Conservation (phyloP, 148 eudicot genomes). For the Oxyria digyna region DNA sequence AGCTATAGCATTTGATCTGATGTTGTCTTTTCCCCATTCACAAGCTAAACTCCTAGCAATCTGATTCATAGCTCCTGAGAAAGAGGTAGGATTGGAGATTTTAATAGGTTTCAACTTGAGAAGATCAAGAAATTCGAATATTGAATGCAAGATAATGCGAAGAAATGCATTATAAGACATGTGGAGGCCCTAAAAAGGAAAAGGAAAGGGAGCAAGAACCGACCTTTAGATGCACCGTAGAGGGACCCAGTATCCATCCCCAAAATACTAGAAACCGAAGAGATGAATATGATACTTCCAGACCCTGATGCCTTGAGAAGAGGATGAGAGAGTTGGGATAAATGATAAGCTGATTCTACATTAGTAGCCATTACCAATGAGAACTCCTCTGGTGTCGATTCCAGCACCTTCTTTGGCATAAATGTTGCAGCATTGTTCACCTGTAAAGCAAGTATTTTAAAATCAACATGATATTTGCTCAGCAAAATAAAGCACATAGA, state of each 20-base stretch:
- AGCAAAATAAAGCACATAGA: no score
- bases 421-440: slow-evolving; percentile 38
- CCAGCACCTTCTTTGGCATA: slow-evolving; percentile 17
- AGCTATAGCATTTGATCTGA: slow-evolving; percentile 44
- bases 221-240: slow-evolving; percentile 40
- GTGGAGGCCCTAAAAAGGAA: no score
- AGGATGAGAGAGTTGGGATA: slow-evolving; percentile 52
- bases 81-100: not conserved
- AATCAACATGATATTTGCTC: no score
- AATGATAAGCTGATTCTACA: slow-evolving; percentile 39
- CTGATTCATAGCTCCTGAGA: slow-evolving; percentile 24
- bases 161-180: no score
- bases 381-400: slow-evolving; percentile 24
- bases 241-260: slow-evolving; percentile 23
- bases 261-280: slow-evolving; percentile 32
- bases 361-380: slow-evolving; percentile 29
- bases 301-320: slow-evolving; percentile 36
- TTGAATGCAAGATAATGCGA: no score
- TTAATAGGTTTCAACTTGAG: not conserved
- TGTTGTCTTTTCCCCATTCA: slow-evolving; percentile 66
- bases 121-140: not conserved
- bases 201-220: no score
- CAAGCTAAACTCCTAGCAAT: slow-evolving; percentile 37
- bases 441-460: slow-evolving; percentile 10
- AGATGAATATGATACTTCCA: slow-evolving; percentile 41